These are phyloP conservation scores for Penicillium cosmopolitanum DNA, from an alignment of 495 filamentous ascomycete species.

Conservation along the genomic window DNA sequence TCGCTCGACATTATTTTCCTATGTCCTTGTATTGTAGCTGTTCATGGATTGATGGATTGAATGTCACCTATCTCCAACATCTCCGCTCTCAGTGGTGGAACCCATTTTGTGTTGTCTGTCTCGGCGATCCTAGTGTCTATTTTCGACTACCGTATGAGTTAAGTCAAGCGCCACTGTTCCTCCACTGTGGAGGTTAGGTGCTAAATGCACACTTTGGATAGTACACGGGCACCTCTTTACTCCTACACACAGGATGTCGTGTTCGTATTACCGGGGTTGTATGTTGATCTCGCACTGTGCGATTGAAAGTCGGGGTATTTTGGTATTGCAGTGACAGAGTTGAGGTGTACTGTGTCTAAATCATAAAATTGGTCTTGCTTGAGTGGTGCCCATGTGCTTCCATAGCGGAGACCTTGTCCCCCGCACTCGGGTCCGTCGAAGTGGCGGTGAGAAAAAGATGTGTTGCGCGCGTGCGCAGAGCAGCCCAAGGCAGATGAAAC, in stretches of 20 bases:
- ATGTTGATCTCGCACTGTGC: too few species aligned
- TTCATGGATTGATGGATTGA: constrained; percentile 6
- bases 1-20: constrained; percentile 23
- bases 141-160: constrained; percentile 9
- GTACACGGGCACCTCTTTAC: too few species aligned
- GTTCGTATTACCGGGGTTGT: too few species aligned
- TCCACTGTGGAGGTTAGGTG: constrained; percentile 7
- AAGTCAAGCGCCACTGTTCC: constrained; percentile 13
- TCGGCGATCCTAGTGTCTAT: neutral
- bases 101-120: neutral
- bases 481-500: constrained; percentile 13
- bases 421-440: constrained; percentile 20
- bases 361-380: too few species aligned
- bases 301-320: too few species aligned
- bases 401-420: constrained; percentile 17
- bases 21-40: constrained; percentile 28
- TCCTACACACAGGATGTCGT: too few species aligned
- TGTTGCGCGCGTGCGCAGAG: constrained; percentile 19
- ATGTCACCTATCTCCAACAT: neutral
- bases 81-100: neutral
- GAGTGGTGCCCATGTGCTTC: constrained; percentile 1
- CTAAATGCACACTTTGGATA: too few species aligned
- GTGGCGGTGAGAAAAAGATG: constrained; percentile 34
- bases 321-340: too few species aligned
- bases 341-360: too few species aligned